phyloP scores from a whole-genome alignment of 805 yeast species.

The Yarrowia sp. region DNA sequence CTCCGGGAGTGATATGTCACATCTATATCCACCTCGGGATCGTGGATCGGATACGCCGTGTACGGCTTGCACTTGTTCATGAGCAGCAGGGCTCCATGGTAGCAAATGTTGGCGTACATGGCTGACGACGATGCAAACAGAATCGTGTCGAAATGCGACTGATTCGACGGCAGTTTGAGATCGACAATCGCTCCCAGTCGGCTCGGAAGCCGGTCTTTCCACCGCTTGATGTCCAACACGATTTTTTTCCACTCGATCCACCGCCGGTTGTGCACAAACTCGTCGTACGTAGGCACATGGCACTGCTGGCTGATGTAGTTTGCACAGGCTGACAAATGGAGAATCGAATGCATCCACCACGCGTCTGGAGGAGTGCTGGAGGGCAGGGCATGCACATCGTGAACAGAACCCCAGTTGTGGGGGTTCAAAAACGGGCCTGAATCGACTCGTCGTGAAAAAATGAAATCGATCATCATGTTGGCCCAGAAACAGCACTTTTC shows the following conservation, averaged over 20 bases:
- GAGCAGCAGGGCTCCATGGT: conserved; percentile 16
- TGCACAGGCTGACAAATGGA: conserved; percentile 9
- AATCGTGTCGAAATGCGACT: conserved; percentile 17
- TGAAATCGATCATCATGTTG: conserved; percentile 35
- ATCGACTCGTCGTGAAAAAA: conserved; percentile 28
- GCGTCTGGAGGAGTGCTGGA: conserved; percentile 22
- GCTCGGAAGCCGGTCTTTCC: conserved; percentile 24
- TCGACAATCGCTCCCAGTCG: conserved; percentile 10
- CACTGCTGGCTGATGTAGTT: conserved; percentile 26
- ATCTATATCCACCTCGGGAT: conserved; percentile 22
- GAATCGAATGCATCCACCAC: conserved; percentile 35
- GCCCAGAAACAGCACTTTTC: conserved; percentile 36
- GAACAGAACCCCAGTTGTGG: conserved; percentile 24
- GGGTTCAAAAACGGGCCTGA: conserved; percentile 22
- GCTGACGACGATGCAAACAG: conserved; percentile 18
- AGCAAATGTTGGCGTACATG: conserved; percentile 33
- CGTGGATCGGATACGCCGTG: conserved; percentile 30
- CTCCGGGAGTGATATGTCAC: conserved; percentile 1
- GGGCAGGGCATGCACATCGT: conserved; percentile 23
- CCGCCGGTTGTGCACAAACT: conserved; percentile 34
- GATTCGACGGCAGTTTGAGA: not conserved
- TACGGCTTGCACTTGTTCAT: conserved; percentile 29
- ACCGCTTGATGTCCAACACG: conserved; percentile 19
- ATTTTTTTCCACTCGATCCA: conserved; percentile 32
- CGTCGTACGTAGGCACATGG: conserved; percentile 31